These are phyloP conservation scores for Lunularia cruciata DNA, from an alignment of 225 moss, liverwort and hornwort species.

Conservation along the genomic window DNA sequence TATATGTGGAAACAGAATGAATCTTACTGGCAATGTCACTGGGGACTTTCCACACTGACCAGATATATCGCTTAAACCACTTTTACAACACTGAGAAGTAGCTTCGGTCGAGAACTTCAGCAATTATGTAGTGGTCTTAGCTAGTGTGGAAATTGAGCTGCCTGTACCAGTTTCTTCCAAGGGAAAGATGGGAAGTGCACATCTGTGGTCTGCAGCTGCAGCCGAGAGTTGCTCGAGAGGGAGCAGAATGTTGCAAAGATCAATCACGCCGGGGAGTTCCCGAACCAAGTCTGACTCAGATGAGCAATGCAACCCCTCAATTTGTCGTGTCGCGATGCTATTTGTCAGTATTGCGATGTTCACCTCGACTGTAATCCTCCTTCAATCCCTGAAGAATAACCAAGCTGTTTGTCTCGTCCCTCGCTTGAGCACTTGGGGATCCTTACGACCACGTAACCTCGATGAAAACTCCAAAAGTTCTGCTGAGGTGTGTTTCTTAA, in stretches of 20 bases:
- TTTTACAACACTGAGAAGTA: too few relatives aligned
- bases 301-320: background rate
- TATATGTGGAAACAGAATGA: too few relatives aligned
- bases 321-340: slow-evolving; percentile 19
- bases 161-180: too few relatives aligned
- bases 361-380: slow-evolving; percentile 18
- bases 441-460: background rate
- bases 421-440: slow-evolving; percentile 21
- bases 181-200: slow-evolving; percentile 3
- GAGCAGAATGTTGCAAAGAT: background rate
- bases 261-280: background rate
- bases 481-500: too few relatives aligned
- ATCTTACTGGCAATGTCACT: too few relatives aligned
- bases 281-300: background rate
- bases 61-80: too few relatives aligned
- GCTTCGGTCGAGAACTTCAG: too few relatives aligned
- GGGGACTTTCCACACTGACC: too few relatives aligned
- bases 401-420: slow-evolving; percentile 29
- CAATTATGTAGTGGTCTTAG: too few relatives aligned
- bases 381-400: slow-evolving; percentile 20
- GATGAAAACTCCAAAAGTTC: too few relatives aligned
- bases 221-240: slow-evolving; percentile 3
- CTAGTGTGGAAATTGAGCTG: too few relatives aligned
- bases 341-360: slow-evolving; percentile 31
- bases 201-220: slow-evolving; percentile 9